These are phyloP conservation scores for Neofusicoccum ribis DNA, from an alignment of 2,329 filamentous ascomycete genomes.

Conservation along the genomic window DNA sequence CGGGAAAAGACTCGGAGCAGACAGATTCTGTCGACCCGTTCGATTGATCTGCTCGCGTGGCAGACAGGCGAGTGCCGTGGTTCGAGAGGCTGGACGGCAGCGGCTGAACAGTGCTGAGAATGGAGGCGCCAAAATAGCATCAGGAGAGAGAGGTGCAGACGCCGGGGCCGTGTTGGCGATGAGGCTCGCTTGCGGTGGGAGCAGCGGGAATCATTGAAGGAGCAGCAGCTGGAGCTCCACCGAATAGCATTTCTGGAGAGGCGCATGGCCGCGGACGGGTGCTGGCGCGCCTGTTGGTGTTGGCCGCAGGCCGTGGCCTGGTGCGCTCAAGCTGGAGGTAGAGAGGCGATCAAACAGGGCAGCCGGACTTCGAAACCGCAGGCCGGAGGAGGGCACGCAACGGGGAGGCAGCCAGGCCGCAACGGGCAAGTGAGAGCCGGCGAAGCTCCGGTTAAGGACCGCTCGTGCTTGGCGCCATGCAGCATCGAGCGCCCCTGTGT, in stretches of 20 bases:
- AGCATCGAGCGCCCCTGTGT: constrained; percentile 2
- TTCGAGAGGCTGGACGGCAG: not conserved
- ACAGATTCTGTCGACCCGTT: not conserved
- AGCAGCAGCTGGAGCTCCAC: not conserved
- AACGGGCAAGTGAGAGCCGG: not conserved
- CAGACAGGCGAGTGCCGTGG: constrained; percentile 1
- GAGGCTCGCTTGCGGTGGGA: not conserved
- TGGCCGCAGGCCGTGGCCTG: not conserved
- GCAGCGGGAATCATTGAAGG: not conserved
- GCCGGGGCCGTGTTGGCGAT: not conserved
- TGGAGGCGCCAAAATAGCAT: not conserved
- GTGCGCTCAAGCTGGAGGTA: not conserved
- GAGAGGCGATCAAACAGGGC: constrained; percentile 16
- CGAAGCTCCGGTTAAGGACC: constrained; percentile 1
- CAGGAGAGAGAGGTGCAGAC: not conserved
- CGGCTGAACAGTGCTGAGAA: not conserved
- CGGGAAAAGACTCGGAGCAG: constrained; percentile 7
- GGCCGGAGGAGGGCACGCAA: not conserved
- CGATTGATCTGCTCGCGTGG: constrained; percentile 12
- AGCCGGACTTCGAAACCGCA: not conserved
- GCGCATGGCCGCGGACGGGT: not conserved
- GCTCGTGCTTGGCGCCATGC: constrained; percentile 2
- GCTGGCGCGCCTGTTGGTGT: not conserved
- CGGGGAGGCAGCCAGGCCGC: not conserved
- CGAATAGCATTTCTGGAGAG: constrained; percentile 8